phyloP scores from a whole-genome alignment of 2,329 filamentous ascomycete genomes.

The Verticillium zaregamsianum region DNA sequence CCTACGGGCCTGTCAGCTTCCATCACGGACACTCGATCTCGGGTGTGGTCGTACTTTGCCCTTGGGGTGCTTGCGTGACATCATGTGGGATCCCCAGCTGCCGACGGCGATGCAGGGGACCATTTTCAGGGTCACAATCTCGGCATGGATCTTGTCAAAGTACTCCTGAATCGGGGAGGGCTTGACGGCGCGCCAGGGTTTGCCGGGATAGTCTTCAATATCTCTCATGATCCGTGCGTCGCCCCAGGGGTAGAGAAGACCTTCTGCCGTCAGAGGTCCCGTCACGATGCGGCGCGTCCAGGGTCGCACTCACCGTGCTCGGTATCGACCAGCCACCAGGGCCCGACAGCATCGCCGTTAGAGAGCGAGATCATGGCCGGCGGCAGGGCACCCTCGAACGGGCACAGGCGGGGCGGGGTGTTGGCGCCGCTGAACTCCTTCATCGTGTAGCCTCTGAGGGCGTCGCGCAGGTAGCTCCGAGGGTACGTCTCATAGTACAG shows the following conservation, averaged over 20 bases:
- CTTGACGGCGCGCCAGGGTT: conserved; percentile 10
- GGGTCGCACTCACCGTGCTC: conserved; percentile 3
- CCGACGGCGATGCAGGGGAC: conserved; percentile 1
- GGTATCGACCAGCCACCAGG: conserved; percentile 11
- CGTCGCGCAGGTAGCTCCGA: no score
- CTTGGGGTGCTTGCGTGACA: no score
- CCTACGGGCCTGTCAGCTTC: no score
- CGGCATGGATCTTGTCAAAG: conserved; percentile 8
- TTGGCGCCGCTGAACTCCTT: no score
- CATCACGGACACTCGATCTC: no score
- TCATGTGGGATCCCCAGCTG: no score
- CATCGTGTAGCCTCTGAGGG: no score
- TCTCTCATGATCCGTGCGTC: conserved; percentile 5
- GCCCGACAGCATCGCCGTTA: conserved; percentile 8
- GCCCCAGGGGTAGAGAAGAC: conserved; percentile 10
- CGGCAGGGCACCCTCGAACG: conserved; percentile 11
- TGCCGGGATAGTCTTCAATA: background rate
- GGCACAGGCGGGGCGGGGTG: background rate
- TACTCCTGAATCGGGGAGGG: conserved; percentile 4
- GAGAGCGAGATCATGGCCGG: conserved; percentile 10
- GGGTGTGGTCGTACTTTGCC: no score
- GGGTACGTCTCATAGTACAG: no score
- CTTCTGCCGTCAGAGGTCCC: background rate
- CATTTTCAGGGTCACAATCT: conserved; percentile 8
- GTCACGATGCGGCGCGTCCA: background rate